phyloP scores from a whole-genome alignment of 108 stramenopile genomes.

The Fistulifera solaris region DNA sequence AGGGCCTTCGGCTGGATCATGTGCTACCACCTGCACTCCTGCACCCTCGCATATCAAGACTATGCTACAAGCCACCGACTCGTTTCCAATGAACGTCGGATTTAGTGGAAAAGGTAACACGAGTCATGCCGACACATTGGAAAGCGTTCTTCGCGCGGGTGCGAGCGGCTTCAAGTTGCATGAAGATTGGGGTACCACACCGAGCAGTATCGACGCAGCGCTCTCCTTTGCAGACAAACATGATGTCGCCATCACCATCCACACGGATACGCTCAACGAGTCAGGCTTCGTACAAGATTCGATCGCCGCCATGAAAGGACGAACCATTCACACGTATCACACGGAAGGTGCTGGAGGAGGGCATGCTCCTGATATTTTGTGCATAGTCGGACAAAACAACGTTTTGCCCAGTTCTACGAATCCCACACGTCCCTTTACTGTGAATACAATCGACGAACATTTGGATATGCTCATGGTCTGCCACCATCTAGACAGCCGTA shows the following conservation, averaged over 20 bases:
- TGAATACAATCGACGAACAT: slow-evolving; percentile 97
- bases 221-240: slow-evolving; percentile 82
- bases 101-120: slow-evolving; percentile 97
- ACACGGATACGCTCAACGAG: slow-evolving; percentile 98
- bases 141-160: slow-evolving; percentile 65
- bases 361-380: slow-evolving; percentile 98
- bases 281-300: slow-evolving; percentile 87
- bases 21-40: slow-evolving; percentile 96
- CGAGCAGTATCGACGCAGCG: slow-evolving; percentile 88
- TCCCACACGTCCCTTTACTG: slow-evolving; percentile 93
- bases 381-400: slow-evolving; percentile 82
- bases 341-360: slow-evolving; percentile 90
- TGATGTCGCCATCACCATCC: slow-evolving; percentile 94
- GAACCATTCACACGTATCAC: slow-evolving; percentile 94
- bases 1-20: slow-evolving; percentile 90
- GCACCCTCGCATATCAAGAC: slow-evolving; percentile 87
- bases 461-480: slow-evolving; percentile 99
- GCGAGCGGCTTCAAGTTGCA: slow-evolving; percentile 95
- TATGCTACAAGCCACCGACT: slow-evolving; percentile 94
- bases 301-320: slow-evolving; percentile 89
- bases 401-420: slow-evolving; percentile 95
- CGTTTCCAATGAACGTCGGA: slow-evolving; percentile 89
- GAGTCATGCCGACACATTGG: slow-evolving; percentile 47
- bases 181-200: slow-evolving; percentile 99
- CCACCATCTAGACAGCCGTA: slow-evolving; percentile 81